Base-by-base conservation (phyloP, 2,329 filamentous ascomycete genomes). In the Triangularia setosa region DNA sequence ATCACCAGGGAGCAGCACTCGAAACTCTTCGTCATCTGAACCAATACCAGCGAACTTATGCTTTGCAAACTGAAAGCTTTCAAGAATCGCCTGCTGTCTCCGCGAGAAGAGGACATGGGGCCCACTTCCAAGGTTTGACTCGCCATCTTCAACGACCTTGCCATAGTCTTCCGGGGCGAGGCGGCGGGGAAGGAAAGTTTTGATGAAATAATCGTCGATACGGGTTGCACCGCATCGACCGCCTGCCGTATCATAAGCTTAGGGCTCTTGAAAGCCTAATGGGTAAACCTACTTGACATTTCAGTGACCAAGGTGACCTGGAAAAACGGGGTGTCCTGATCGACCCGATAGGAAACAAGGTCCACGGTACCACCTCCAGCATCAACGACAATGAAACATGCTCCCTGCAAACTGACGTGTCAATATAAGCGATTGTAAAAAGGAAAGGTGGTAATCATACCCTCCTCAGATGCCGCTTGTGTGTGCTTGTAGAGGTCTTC, bases 281-380 rank as follows among this genome's bases (percentile, higher is more conserved):
- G 23, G 35, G 1, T 24, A 27, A 60, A 54, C 40, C 11, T 24
- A 40, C 52, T 30, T 12, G 64, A 54, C 12, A 61, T 24, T 6
- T n/a, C 28, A 2, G 64, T 68, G 8, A 65, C 61, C 62, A 67
- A 65, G 23, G 63, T 62, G 35, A 72, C 64, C 55, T 65, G 57
- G 44, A 72, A 67, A 5, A 60, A 60, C 1, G 70, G 69, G 4
- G 53, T 30, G 4, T 69, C 35, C 14, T 66, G 25, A 6, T 71
- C 66, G 53, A 72, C 65, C 12, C 58, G 58, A 40, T 72, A 73
- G 3, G 72, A 72, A 33, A 73, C 72, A 30, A 75, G 61, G 66
- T 75, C 74, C 3, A 72, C 74, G n/a, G 73, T 75, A 40, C 73
- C 74, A 53, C 74, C 74, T 28, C 73, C 73, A 52, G 74, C 73